Evolutionary conservation across 345 rosid species (phyloP).

Genomic region (Salix arbutifolia): DNA sequence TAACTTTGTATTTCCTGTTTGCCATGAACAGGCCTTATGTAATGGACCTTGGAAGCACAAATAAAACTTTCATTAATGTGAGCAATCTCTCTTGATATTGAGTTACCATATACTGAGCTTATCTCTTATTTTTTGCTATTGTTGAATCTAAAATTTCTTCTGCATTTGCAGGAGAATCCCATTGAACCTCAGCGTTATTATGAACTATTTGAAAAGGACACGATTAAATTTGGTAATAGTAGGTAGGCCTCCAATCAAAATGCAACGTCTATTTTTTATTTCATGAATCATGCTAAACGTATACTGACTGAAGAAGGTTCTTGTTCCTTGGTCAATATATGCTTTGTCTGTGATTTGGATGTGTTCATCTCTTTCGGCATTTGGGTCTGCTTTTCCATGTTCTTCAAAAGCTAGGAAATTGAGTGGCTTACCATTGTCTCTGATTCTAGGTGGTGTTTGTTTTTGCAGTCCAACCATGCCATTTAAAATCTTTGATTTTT

Average conservation of each 20-base stretch:
- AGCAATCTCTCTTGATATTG: slow-evolving; percentile 25
- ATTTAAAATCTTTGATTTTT: no score
- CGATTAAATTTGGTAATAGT: slow-evolving; percentile 92
- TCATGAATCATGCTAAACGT: not conserved
- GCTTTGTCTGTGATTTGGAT: not conserved
- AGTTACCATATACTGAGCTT: not conserved
- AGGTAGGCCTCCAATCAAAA: slow-evolving; percentile 46
- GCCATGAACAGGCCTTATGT: slow-evolving; percentile 64
- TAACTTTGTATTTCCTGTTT: slow-evolving; percentile 13
- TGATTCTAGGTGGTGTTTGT: not conserved
- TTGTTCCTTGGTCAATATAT: not conserved
- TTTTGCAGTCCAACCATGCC: no score
- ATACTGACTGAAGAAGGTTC: not conserved
- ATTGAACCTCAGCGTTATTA: slow-evolving; percentile 86
- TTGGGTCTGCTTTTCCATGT: not conserved
- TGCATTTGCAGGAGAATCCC: slow-evolving; percentile 61
- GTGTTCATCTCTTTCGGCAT: not conserved
- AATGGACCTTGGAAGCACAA: slow-evolving; percentile 98
- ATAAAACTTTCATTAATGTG: slow-evolving; percentile 85
- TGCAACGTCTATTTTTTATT: not conserved
- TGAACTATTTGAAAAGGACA: slow-evolving; percentile 91
- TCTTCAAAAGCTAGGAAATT: not conserved
- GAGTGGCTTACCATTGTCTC: not conserved
- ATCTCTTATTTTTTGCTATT: not conserved
- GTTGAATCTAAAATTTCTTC: slow-evolving; percentile 16